These are phyloP conservation scores for Brachypodium distachyon DNA, from an alignment of 202 grass and related monocot genomes.

Conservation along the genomic window DNA sequence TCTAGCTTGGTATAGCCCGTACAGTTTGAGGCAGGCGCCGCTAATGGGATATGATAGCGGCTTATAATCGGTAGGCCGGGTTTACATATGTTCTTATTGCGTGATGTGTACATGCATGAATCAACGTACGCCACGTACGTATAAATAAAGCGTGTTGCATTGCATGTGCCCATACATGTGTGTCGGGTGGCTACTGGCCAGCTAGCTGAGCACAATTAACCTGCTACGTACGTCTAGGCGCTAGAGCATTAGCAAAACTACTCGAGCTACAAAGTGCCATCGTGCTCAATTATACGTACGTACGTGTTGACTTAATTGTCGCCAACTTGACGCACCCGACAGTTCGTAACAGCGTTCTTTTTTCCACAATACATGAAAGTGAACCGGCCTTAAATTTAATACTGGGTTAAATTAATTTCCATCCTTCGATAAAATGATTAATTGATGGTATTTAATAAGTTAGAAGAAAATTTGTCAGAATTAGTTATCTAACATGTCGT, in stretches of 20 bases:
- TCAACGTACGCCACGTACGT: neutral
- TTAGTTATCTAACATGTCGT: too few species aligned
- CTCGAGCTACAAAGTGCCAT: neutral
- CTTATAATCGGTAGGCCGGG: neutral
- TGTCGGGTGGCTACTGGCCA: neutral
- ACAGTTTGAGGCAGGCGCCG: constrained; percentile 4
- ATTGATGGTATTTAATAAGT: too few species aligned
- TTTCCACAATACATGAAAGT: too few species aligned
- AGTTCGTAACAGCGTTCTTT: too few species aligned
- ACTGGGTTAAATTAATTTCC: too few species aligned
- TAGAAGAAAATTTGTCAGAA: too few species aligned
- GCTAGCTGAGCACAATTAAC: too few species aligned
- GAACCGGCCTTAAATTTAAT: too few species aligned
- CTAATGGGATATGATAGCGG: neutral
- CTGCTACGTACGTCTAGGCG: too few species aligned
- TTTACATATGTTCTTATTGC: neutral
- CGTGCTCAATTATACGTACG: neutral
- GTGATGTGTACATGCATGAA: neutral
- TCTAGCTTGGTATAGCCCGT: neutral
- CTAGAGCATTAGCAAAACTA: neutral
- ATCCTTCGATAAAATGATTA: too few species aligned
- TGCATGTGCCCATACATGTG: neutral
- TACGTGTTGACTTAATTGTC: too few species aligned
- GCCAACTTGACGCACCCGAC: too few species aligned
- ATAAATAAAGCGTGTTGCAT: neutral